Percentiles rank a stretch among this genome's conserved stretches.
phyloP scores from a whole-genome alignment of 306 rosid species.

The Glycine soja region DNA sequence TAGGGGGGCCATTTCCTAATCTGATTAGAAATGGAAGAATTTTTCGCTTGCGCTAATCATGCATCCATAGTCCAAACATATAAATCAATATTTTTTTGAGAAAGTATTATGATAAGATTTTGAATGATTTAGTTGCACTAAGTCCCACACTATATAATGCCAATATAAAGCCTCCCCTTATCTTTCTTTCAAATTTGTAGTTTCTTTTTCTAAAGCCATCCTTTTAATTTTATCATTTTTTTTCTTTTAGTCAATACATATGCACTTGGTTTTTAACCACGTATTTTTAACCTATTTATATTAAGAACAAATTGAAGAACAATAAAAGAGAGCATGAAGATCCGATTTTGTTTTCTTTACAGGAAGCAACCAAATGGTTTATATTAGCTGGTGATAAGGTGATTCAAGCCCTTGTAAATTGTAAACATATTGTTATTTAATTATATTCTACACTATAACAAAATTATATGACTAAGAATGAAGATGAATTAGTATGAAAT shows the following conservation, averaged over 20 bases:
- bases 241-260: background rate
- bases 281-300: background rate
- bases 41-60: slow-evolving; percentile 19
- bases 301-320: background rate
- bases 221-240: background rate
- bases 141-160: slow-evolving; percentile 47
- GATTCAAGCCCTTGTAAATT: background rate
- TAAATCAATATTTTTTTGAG: slow-evolving; percentile 2
- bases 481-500: too few relatives aligned
- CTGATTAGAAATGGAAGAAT: slow-evolving; percentile 1
- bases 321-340: background rate
- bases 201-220: slow-evolving; percentile 19
- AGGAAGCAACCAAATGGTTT: background rate
- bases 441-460: background rate
- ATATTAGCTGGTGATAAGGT: background rate
- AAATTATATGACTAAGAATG: too few relatives aligned
- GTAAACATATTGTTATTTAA: background rate
- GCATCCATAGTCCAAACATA: slow-evolving; percentile 7
- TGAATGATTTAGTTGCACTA: slow-evolving; percentile 33
- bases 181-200: slow-evolving; percentile 10
- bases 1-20: slow-evolving; percentile 26
- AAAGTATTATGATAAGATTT: slow-evolving; percentile 21
- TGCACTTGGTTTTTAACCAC: background rate
- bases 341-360: background rate
- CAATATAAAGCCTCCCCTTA: slow-evolving; percentile 28